Base-by-base conservation (phyloP, 108 stramenopile species). In the Cyclostephanos tholiformis region DNA sequence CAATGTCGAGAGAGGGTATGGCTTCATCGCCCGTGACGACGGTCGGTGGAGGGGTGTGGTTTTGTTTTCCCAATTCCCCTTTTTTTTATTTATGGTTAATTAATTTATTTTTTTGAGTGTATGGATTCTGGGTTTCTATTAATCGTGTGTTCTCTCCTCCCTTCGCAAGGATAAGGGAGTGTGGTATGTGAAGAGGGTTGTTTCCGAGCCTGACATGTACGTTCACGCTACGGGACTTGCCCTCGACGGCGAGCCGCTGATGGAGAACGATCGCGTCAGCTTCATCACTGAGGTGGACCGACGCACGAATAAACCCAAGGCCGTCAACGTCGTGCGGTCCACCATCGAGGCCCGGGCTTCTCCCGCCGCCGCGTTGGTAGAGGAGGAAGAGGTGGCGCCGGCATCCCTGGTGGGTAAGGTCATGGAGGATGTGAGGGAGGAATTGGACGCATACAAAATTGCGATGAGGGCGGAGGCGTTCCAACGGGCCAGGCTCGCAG, bases 201-300 rank as follows among this genome's bases (percentile, higher is more conserved):
- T n/a, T n/a, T n/a, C n/a, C 20, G 74, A 63, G 20, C 75, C 79
- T 7, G 79, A 80, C 56, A 76, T 80, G 75, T 80, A 80, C 29
- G 79, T 80, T 0, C 79, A 80, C 46, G 77, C 77, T 4, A 79
- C 77, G 29, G 77, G 77, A 41, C 51, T 79, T 25, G 16, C 30
- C 7, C 36, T 57, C 8, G 60, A 67, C 20, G 77, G 71, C 0
- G 32, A 32, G 32, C 77, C 77, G 0, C 50, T 79, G 63, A 30
- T 50, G 4, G 77, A 79, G 27, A 57, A 65, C 12, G 77, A 79
- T 6, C 70, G 66, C 30, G 65, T 79, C 13, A 44, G 65, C 19
- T 79, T 79, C 53, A 60, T 22, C 0, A 71, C 77, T 10, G 59
- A 72, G 48, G 61, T 79, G 1, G 77, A 79, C 55, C 38, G 26